Evolutionary conservation across 306 rosid species (phyloP), one percentile per base, ranked within the genome.

Genomic region (Oxytropis ochrocephala): DNA sequence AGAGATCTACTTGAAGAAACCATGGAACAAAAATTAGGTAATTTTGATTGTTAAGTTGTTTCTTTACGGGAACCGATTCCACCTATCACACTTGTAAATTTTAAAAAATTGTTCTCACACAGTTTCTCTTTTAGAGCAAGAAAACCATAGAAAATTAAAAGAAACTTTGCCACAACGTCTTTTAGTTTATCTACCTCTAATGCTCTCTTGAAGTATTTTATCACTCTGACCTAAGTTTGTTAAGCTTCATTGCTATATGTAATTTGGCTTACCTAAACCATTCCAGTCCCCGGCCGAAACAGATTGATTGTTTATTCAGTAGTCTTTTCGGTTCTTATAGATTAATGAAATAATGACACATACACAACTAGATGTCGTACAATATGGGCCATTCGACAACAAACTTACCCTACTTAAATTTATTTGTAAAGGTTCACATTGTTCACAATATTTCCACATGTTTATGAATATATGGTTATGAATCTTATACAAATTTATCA

Each of bases 381-480:
- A 39, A 16, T 12, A 17, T 42, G 38, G 14, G 30, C 50, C 13
- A 44, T 39, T 42, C 41, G 65, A 17, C 43, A 55, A 49, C 49
- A 35, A 55, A 32, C n/a, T 3, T 17, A 47, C 19, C 50, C 44
- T 8, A 44, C 43, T 57, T n/a, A 47, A 48, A 48, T 36, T 67
- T 46, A 24, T 32, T 44, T 57, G 19, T 17, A 36, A 57, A 9
- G 62, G 41, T 27, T 48, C n/a, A n/a, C n/a, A n/a, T n/a, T n/a
- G n/a, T n/a, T n/a, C n/a, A n/a, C n/a, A n/a, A n/a, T n/a, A n/a
- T 69, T 48, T 52, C 62, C 62, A 48, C 63, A 48, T 76, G 16
- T 52, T 68, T 30, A 4, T 69, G 70, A 58, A 38, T 57, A 47
- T 47, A 12, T 67, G 35, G 13, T 21, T 57, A 18, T 13, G 11